phyloP scores from a whole-genome alignment of 805 yeast species.

The Lachancea kluyveri region DNA sequence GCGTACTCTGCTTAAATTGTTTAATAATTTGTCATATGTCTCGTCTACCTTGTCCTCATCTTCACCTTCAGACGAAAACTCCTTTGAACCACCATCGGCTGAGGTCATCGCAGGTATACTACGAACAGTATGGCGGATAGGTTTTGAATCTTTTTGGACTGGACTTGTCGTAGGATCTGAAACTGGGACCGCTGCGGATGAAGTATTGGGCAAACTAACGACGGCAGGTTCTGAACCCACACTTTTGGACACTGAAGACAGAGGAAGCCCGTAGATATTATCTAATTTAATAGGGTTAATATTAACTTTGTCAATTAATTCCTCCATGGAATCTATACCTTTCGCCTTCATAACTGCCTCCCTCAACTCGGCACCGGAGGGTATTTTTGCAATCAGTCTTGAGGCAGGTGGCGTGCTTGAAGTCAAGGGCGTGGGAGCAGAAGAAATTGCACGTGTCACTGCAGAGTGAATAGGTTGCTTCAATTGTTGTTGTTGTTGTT shows the following conservation, averaged over 20 bases:
- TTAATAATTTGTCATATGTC: slow-evolving; percentile 64
- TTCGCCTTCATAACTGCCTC: slow-evolving; percentile 63
- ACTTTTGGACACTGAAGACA: slow-evolving; percentile 1
- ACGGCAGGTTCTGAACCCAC: slow-evolving; percentile 3
- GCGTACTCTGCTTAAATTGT: slow-evolving; percentile 60
- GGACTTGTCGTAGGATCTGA: slow-evolving; percentile 1
- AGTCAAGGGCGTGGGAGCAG: background rate
- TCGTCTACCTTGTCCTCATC: slow-evolving; percentile 50
- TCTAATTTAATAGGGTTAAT: slow-evolving; percentile 46
- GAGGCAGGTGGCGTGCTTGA: slow-evolving; percentile 11
- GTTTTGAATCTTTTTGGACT: too few species aligned
- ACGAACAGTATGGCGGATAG: too few species aligned
- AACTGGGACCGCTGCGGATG: slow-evolving; percentile 1
- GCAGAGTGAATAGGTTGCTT: too few species aligned
- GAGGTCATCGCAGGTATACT: too few species aligned
- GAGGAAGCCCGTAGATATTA: slow-evolving; percentile 37
- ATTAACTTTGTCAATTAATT: slow-evolving; percentile 59
- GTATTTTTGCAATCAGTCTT: slow-evolving; percentile 32
- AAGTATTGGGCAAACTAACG: slow-evolving; percentile 1
- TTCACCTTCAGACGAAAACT: slow-evolving; percentile 10
- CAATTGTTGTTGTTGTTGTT: background rate
- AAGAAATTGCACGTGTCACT: background rate
- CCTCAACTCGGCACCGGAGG: slow-evolving; percentile 43
- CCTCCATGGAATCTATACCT: slow-evolving; percentile 65
- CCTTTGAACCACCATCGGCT: too few species aligned